A percentile compares a stretch with the other conserved stretches of the same genome.
phyloP scores from a whole-genome alignment of 345 rosid genomes.

The Eucalyptus fibrosa region DNA sequence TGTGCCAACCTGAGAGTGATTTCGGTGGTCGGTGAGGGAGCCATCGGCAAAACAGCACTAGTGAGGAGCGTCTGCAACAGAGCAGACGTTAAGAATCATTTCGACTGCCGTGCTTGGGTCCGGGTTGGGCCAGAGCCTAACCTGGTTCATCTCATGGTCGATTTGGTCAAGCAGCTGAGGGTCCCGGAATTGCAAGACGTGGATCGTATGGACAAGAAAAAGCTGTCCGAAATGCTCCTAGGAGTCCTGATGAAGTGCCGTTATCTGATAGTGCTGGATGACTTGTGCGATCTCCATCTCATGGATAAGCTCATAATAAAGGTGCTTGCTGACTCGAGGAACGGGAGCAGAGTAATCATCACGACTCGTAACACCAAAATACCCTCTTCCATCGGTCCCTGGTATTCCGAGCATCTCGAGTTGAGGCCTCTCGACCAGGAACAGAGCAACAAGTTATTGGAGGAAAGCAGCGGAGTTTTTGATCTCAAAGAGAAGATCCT shows the following conservation, averaged over 20 bases:
- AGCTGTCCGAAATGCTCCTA: background rate
- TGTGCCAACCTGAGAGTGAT: background rate
- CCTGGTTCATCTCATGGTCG: background rate
- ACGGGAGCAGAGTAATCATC: background rate
- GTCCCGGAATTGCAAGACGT: background rate
- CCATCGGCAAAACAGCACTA: background rate
- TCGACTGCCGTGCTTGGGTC: background rate
- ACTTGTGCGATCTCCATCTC: background rate
- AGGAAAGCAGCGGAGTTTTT: accelerated
- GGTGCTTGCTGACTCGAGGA: too few relatives aligned
- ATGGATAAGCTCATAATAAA: accelerated
- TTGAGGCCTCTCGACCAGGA: accelerated
- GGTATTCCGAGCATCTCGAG: accelerated
- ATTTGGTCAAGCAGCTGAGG: background rate
- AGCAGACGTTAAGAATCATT: background rate
- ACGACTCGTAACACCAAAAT: accelerated
- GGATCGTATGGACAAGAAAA: background rate
- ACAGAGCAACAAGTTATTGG: too few relatives aligned
- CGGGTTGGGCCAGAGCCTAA: background rate
- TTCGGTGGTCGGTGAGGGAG: background rate
- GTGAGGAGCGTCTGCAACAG: background rate
- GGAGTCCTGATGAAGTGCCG: background rate
- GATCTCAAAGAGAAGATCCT: too few relatives aligned
- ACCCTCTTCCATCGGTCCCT: background rate
- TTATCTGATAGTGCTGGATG: background rate